These are phyloP conservation scores for Lactuca saligna DNA, from an alignment of 129 eudicot species.

Conservation along the genomic window DNA sequence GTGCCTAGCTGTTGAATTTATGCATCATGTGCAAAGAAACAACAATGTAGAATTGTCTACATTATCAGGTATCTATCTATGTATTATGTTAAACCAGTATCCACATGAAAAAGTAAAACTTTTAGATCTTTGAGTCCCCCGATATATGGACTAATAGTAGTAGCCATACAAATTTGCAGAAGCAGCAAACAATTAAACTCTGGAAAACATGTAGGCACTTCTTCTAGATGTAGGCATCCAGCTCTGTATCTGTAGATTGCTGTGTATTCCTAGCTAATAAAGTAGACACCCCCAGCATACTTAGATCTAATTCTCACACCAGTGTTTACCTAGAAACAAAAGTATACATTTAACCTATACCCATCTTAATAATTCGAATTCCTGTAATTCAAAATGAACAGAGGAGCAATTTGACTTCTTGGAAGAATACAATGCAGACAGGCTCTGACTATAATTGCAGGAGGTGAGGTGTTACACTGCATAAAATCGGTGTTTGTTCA, in stretches of 20 bases:
- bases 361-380: background rate
- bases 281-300: too few species aligned
- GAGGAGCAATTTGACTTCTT: slow-evolving; percentile 8
- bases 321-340: background rate
- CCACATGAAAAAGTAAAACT: too few species aligned
- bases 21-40: too few species aligned
- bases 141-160: slow-evolving; percentile 2
- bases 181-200: background rate
- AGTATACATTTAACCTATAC: background rate
- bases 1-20: too few species aligned
- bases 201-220: slow-evolving; percentile 2
- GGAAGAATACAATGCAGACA: background rate
- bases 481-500: background rate
- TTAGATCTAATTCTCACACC: background rate
- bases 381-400: background rate
- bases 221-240: background rate
- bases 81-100: too few species aligned
- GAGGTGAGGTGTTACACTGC: background rate
- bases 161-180: background rate
- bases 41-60: too few species aligned
- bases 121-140: background rate
- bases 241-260: too few species aligned
- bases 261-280: too few species aligned
- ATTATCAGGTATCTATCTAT: too few species aligned
- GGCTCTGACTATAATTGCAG: background rate